Evolutionary conservation across 768 basidiomycete species (phyloP).

Genomic region (Podaxis mareebaensis): DNA sequence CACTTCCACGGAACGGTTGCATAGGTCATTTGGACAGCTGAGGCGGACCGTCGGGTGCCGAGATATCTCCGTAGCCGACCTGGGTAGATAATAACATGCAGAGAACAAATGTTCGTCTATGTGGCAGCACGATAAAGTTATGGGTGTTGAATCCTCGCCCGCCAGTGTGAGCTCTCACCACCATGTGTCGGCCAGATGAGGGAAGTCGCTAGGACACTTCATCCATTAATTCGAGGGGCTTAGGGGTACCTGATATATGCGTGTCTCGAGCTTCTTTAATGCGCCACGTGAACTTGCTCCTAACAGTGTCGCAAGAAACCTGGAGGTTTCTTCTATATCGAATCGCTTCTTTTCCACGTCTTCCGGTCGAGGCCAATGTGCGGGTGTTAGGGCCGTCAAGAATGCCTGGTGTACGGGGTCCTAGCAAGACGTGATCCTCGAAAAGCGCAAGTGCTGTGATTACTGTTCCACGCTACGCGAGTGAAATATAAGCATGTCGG

Average conservation of each 20-base stretch:
- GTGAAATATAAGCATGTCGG: background rate
- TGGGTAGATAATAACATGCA: too few relatives aligned
- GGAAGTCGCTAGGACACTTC: background rate
- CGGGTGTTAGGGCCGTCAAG: background rate
- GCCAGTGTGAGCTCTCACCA: too few relatives aligned
- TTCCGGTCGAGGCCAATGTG: background rate
- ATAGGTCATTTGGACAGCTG: conserved; percentile 14
- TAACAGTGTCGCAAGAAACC: background rate
- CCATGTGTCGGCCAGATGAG: background rate
- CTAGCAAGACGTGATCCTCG: background rate
- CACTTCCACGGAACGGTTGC: background rate
- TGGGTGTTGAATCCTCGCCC: too few relatives aligned
- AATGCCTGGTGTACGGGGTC: background rate
- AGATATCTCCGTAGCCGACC: conserved; percentile 4
- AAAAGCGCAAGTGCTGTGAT: background rate
- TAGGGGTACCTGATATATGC: background rate
- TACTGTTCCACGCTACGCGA: background rate
- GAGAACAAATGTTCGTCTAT: background rate
- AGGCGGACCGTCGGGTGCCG: conserved; percentile 10
- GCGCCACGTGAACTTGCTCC: background rate
- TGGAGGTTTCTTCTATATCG: background rate
- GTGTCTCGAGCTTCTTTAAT: background rate
- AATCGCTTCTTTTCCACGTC: background rate
- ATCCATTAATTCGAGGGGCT: background rate
- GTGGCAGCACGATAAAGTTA: background rate